Base-by-base conservation (phyloP, 306 rosid genomes). In the Ormosia semicastrata region DNA sequence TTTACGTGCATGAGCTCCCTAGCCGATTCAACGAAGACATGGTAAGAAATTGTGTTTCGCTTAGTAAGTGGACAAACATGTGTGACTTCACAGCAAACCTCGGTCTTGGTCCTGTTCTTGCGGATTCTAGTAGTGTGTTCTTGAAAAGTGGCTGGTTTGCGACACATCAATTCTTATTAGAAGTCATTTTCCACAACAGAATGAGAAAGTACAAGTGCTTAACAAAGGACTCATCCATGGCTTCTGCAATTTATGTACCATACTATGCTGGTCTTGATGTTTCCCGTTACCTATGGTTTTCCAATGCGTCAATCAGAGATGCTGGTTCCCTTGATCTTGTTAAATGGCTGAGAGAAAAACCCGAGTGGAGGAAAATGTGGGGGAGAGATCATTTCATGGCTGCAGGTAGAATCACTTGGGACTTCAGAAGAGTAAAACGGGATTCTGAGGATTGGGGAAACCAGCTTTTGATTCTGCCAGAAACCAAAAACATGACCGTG, bases 401-500 rank as follows among this genome's bases (percentile, higher is more conserved):
- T 47, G 89, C 86, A 0, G 97, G 94, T 8, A 85, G 97, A 83
- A 92, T 92, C 64, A 65, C 97, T n/a, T 92, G 94, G 97, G 93
- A 90, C 82, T 92, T 90, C 73, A 89, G 97, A 58, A 81, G 97
- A 52, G 14, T 74, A 75, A 70, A 87, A 84, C 5, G 89, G 85
- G 44, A 39, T 3, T 82, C 91, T 0, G 86, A 78, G 2, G 53
- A 33, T 10, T 92, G 97, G 97, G 93, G 97, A 7, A 92, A 87
- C 72, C 78, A 87, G 85, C 47, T 77, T 90, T n/a, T 81, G 94
- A 34, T 89, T 84, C 47, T 92, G 13, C 90, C 91, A 3, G 90
- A 89, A 71, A 81, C 91, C 7, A 70, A 68, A 73, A 90, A 88
- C 71, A 90, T 89, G 93, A 80, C 92, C 0, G 88, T 90, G 91